A percentile compares a stretch with the other conserved stretches of the same genome.
phyloP scores from a whole-genome alignment of 331 rosid genomes.

The Acacia pycnantha region DNA sequence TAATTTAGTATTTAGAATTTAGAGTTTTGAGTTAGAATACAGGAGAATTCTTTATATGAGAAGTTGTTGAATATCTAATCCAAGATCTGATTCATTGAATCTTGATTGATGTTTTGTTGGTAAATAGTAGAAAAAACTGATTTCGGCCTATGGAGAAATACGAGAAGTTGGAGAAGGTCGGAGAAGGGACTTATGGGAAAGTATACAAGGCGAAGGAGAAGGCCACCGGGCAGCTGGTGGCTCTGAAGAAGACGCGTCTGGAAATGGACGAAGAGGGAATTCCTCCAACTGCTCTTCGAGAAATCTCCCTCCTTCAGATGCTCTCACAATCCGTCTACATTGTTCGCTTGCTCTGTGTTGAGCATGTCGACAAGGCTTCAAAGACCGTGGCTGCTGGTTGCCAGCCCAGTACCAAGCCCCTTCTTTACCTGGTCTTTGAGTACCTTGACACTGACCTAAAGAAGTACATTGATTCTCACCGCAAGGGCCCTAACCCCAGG shows the following conservation, averaged over 20 bases:
- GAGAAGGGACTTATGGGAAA: constrained; percentile 96
- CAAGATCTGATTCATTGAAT: neutral
- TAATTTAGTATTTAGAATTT: neutral
- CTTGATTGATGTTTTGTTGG: neutral
- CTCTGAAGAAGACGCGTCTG: constrained; percentile 82
- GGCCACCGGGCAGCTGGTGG: constrained; percentile 75
- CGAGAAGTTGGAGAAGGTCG: constrained; percentile 96
- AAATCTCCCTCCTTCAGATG: constrained; percentile 91
- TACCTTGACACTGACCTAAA: constrained; percentile 92
- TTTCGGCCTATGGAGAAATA: constrained; percentile 59
- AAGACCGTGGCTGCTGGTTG: constrained; percentile 3
- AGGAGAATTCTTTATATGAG: neutral
- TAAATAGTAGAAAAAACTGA: constrained; percentile 3
- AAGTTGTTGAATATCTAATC: neutral
- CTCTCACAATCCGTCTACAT: constrained; percentile 94
- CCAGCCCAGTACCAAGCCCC: constrained; percentile 39
- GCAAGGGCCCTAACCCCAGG: constrained; percentile 63
- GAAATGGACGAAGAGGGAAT: constrained; percentile 98
- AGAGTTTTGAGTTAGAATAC: neutral
- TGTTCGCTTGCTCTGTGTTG: constrained; percentile 86
- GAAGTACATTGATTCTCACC: constrained; percentile 83
- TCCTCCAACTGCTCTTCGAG: constrained; percentile 91
- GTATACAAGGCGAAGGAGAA: constrained; percentile 92
- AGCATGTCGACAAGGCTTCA: constrained; percentile 54
- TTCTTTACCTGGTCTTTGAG: constrained; percentile 88